Evolutionary conservation across 345 rosid genomes (phyloP).

Genomic region (Euphorbia peplus): DNA sequence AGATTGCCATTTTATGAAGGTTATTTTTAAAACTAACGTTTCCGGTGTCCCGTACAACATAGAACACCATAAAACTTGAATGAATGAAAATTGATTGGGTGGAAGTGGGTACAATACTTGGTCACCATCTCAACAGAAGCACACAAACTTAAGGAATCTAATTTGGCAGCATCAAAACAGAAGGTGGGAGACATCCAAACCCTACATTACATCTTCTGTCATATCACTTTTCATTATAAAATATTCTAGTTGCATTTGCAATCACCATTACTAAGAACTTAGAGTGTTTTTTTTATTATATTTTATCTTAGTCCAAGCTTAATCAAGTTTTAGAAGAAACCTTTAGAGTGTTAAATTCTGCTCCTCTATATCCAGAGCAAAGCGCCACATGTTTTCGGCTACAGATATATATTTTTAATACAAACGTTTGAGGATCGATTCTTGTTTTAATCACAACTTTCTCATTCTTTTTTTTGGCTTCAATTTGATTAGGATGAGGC

Average conservation of each 20-base stretch:
- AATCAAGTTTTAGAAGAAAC: conserved; percentile 19
- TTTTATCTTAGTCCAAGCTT: conserved; percentile 21
- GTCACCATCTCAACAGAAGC: conserved; percentile 28
- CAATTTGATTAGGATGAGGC: neutral
- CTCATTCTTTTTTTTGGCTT: neutral
- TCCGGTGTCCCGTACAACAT: too few relatives aligned
- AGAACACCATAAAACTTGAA: conserved; percentile 21
- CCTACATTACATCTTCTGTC: conserved; percentile 37
- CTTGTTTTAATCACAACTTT: neutral
- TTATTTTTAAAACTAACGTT: too few relatives aligned
- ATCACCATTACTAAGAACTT: conserved; percentile 11
- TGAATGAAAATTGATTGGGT: conserved; percentile 17
- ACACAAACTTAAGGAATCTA: conserved; percentile 33
- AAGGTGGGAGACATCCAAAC: conserved; percentile 48
- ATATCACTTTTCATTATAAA: conserved; percentile 23
- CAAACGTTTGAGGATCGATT: neutral
- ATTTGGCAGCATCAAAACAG: conserved; percentile 23
- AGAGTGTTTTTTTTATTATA: neutral
- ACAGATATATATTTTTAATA: neutral
- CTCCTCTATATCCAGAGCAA: conserved; percentile 8
- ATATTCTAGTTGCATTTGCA: conserved; percentile 14
- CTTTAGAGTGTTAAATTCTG: conserved; percentile 6
- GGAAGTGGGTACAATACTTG: conserved; percentile 28
- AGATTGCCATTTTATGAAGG: too few relatives aligned
- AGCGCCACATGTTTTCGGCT: neutral